These are phyloP conservation scores for Suillus placidus DNA, from an alignment of 768 basidiomycete species.

Conservation along the genomic window DNA sequence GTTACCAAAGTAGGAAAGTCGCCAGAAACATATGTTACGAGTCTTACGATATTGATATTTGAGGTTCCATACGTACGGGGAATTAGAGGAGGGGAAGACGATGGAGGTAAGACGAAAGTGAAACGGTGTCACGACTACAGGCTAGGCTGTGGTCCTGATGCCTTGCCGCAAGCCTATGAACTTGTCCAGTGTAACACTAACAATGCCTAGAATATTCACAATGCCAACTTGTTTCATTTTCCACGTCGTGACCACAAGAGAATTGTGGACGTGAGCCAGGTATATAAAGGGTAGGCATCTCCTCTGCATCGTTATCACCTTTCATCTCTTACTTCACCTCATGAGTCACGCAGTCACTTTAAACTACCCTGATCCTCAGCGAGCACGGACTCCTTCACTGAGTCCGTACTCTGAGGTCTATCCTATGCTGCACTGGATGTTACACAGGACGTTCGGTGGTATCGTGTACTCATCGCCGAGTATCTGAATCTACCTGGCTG, in stretches of 20 bases:
- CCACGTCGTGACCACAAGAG: neutral
- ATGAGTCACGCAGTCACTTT: neutral
- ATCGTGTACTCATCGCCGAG: neutral
- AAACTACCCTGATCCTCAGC: neutral
- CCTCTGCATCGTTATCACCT: neutral
- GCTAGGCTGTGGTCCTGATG: neutral
- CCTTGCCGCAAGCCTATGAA: neutral
- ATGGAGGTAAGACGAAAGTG: no score
- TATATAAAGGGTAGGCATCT: neutral
- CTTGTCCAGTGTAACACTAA: neutral
- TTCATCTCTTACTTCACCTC: neutral
- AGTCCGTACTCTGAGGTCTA: neutral
- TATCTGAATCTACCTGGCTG: neutral
- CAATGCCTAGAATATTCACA: neutral
- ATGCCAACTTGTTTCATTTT: neutral
- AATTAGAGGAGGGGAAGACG: no score
- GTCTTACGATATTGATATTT: no score
- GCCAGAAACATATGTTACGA: no score
- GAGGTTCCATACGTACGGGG: no score
- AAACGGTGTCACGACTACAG: neutral
- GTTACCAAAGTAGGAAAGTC: no score
- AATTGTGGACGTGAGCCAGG: neutral
- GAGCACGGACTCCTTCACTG: neutral
- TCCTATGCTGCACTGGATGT: neutral
- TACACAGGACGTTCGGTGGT: neutral